Evolutionary conservation across 2,329 filamentous ascomycete species (phyloP).

Genomic region (Neurospora sp.): DNA sequence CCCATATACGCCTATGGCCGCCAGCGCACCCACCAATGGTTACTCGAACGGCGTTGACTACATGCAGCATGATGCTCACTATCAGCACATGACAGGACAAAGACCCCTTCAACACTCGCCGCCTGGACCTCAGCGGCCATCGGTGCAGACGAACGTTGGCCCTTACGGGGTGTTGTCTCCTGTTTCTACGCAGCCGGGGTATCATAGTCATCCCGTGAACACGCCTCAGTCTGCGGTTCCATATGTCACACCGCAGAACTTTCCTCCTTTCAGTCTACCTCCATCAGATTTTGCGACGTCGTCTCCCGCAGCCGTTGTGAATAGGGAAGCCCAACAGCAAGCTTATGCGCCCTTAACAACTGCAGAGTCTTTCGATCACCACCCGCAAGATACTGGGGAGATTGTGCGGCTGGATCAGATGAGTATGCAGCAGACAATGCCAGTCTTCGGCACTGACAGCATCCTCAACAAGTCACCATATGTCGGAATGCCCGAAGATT

Average conservation of each 20-base stretch:
- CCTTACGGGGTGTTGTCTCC: slow-evolving; percentile 44
- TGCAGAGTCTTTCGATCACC: slow-evolving; percentile 37
- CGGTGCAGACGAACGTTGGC: slow-evolving; percentile 36
- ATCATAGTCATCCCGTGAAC: slow-evolving; percentile 34
- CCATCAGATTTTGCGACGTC: slow-evolving; percentile 45
- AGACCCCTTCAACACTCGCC: slow-evolving; percentile 30
- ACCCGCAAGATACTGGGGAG: slow-evolving; percentile 36
- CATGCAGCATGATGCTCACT: slow-evolving; percentile 30
- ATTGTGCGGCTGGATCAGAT: slow-evolving; percentile 54
- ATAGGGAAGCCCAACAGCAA: slow-evolving; percentile 23
- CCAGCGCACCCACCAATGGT: slow-evolving; percentile 30
- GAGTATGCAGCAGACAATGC: slow-evolving; percentile 58
- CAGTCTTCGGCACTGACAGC: slow-evolving; percentile 77
- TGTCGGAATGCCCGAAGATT: slow-evolving; percentile 73
- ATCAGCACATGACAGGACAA: slow-evolving; percentile 17
- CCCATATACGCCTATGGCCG: slow-evolving; percentile 35
- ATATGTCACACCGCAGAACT: slow-evolving; percentile 52
- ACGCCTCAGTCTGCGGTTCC: slow-evolving; percentile 33
- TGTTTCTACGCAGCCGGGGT: slow-evolving; percentile 38
- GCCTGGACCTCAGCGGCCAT: slow-evolving; percentile 32
- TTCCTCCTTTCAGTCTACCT: slow-evolving; percentile 52
- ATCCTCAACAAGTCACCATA: slow-evolving; percentile 77
- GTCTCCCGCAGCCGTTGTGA: slow-evolving; percentile 24
- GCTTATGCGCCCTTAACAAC: slow-evolving; percentile 28
- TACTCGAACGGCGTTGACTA: slow-evolving; percentile 34